Conservation (phyloP, 345 rosid species). For the Eucalyptus fibrosa region DNA sequence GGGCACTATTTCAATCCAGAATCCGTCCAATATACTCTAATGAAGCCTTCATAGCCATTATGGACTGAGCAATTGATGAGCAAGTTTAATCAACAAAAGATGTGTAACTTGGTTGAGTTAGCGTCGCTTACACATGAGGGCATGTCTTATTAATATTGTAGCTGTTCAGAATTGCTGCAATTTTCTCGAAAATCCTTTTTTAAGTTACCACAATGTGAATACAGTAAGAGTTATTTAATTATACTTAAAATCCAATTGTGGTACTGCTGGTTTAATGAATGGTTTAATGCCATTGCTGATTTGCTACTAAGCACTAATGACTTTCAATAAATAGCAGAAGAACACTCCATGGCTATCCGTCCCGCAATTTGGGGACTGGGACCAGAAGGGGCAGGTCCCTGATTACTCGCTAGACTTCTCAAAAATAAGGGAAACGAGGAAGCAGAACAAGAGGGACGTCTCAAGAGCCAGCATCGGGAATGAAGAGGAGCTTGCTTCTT, state of each 20-base stretch:
- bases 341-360: constrained; percentile 84
- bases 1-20: neutral
- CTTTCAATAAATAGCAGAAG: constrained; percentile 16
- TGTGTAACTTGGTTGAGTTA: neutral
- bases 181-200: neutral
- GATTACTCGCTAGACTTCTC: constrained; percentile 90
- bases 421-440: constrained; percentile 90
- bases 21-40: neutral
- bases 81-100: neutral
- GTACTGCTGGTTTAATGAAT: neutral
- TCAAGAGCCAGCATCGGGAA: constrained; percentile 93
- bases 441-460: constrained; percentile 80
- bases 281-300: neutral
- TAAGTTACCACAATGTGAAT: neutral
- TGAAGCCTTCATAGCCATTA: neutral
- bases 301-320: neutral
- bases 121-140: neutral
- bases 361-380: constrained; percentile 98
- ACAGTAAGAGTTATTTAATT: neutral
- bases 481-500: constrained; percentile 68
- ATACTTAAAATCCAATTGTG: neutral
- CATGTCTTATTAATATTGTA: neutral
- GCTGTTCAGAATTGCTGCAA: neutral
- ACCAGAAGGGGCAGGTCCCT: constrained; percentile 78
- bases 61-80: neutral